A percentile compares a stretch with the other conserved stretches of the same genome.
phyloP scores from a whole-genome alignment of 225 moss, liverwort and hornwort species.

The Climacium dendroides region DNA sequence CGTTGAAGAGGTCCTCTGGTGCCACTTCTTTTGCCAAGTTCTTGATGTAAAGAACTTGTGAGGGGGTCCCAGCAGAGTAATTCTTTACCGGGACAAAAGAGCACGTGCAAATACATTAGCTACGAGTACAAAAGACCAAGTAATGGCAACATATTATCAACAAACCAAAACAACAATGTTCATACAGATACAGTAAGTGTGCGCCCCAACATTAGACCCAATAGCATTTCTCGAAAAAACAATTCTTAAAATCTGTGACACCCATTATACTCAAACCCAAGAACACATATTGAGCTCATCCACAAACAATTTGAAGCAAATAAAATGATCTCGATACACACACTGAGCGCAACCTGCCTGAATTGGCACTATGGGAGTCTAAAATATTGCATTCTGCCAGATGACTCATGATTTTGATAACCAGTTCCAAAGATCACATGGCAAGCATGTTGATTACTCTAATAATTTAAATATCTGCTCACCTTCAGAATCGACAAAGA shows the following conservation, averaged over 20 bases:
- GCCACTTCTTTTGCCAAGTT: slow-evolving; percentile 86
- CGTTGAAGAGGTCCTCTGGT: slow-evolving; percentile 61
- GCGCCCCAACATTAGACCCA: neutral
- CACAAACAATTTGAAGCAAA: neutral
- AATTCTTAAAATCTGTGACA: neutral
- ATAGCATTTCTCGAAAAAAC: neutral
- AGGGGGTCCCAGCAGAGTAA: slow-evolving; percentile 63
- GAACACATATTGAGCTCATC: neutral
- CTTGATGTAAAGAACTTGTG: slow-evolving; percentile 85
- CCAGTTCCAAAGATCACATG: neutral
- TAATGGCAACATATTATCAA: neutral
- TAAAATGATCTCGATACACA: neutral
- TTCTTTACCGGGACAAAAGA: slow-evolving; percentile 36
- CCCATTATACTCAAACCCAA: neutral
- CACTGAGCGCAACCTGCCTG: neutral
- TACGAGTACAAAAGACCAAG: neutral
- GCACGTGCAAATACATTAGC: neutral
- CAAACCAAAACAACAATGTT: neutral
- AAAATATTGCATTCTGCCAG: neutral
- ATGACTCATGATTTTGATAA: neutral
- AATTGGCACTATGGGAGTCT: neutral
- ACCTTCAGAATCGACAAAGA: slow-evolving; percentile 80
- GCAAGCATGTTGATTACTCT: neutral
- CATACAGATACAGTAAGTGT: neutral
- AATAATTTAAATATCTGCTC: neutral